A percentile compares a stretch with the other conserved stretches of the same genome.
These are phyloP conservation scores for Spirogloea muscicola DNA, from an alignment of 139 green algal genomes.

Conservation along the genomic window DNA sequence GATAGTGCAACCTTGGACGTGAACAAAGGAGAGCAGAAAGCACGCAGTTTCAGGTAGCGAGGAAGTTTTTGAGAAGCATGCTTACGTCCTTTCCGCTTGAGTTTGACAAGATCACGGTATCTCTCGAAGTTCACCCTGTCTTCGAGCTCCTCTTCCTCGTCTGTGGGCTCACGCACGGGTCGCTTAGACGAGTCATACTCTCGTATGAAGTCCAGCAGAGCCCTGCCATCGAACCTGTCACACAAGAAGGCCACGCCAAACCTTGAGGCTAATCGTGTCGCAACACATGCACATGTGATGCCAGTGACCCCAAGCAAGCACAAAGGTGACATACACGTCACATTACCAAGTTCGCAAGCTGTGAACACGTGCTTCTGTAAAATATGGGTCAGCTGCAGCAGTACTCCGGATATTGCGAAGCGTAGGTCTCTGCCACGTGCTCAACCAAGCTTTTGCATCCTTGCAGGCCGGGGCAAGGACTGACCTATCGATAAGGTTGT, in stretches of 20 bases:
- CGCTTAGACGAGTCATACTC: constrained; percentile 32
- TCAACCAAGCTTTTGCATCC: too few species aligned
- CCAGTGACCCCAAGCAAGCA: not conserved
- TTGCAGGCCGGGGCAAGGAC: too few species aligned
- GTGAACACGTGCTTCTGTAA: not conserved
- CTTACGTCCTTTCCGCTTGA: constrained; percentile 38
- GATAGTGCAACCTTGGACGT: too few species aligned
- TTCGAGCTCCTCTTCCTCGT: constrained; percentile 45
- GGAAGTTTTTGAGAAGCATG: too few species aligned
- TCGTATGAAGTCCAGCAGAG: constrained; percentile 47
- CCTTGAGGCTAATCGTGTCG: not conserved
- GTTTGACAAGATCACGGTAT: constrained; percentile 39
- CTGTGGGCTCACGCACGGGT: constrained; percentile 16
- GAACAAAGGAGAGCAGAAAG: too few species aligned
- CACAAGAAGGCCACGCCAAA: not conserved
- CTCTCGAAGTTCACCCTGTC: constrained; percentile 44
- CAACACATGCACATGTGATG: not conserved
- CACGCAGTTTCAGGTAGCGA: too few species aligned
- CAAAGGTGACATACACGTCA: not conserved
- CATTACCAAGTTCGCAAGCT: not conserved
- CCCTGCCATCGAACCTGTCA: constrained; percentile 40
- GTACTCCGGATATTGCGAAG: too few species aligned
- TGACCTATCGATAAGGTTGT: constrained; percentile 43
- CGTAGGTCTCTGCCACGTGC: too few species aligned
- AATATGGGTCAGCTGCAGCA: too few species aligned